Percentiles rank a stretch among this genome's conserved stretches.
phyloP scores from a whole-genome alignment of 306 rosid species.

The Inga leiocalycina region DNA sequence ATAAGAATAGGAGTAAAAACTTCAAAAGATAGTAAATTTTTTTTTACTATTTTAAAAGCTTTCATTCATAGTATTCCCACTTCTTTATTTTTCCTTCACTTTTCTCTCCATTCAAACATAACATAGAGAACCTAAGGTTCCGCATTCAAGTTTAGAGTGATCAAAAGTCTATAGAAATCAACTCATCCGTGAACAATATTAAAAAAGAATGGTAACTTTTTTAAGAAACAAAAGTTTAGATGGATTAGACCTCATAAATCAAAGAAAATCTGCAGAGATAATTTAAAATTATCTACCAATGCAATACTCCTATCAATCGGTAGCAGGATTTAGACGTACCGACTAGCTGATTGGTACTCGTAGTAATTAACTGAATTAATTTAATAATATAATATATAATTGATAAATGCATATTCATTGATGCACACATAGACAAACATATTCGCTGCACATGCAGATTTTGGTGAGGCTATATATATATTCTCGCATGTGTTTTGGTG shows the following conservation, averaged over 20 bases:
- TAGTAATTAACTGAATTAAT: neutral
- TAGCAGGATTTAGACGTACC: neutral
- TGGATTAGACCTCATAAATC: neutral
- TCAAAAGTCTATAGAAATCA: neutral
- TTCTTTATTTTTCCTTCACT: no score
- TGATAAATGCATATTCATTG: conserved; percentile 11
- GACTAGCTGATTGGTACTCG: no score
- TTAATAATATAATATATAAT: neutral
- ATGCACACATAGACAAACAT: conserved; percentile 7
- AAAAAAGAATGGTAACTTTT: no score
- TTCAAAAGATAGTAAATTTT: no score
- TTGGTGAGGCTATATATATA: conserved; percentile 31
- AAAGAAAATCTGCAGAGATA: no score
- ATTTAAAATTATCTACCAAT: no score
- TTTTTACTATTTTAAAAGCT: no score
- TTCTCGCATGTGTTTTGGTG: conserved; percentile 35
- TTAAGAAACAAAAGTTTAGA: no score
- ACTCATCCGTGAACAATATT: neutral
- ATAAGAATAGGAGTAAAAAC: no score
- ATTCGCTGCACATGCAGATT: conserved; percentile 11
- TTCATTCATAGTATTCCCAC: no score
- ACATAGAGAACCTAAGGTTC: neutral
- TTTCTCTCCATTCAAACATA: no score
- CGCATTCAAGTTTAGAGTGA: neutral
- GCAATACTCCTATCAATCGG: neutral